Percentiles rank a stretch among this genome's conserved stretches.
Evolutionary conservation across 345 rosid genomes (phyloP).

Genomic region (Moringa oleifera): DNA sequence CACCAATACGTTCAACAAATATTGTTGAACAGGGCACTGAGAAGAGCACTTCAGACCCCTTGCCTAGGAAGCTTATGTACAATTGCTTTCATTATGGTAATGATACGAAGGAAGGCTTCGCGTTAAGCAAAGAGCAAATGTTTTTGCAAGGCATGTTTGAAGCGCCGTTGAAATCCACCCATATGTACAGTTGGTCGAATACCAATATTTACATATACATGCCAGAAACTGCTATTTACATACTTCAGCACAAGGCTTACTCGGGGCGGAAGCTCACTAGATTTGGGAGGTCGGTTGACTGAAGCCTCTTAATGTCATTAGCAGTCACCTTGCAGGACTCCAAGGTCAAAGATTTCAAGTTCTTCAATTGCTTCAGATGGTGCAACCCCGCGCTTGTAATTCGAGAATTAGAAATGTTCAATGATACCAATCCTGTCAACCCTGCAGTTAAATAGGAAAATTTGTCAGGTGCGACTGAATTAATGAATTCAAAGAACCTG

Average conservation of each 20-base stretch:
- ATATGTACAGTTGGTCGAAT: too few relatives aligned
- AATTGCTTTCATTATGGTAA: constrained; percentile 12
- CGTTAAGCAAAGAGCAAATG: constrained; percentile 4
- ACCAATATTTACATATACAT: too few relatives aligned
- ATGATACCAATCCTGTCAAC: constrained; percentile 38
- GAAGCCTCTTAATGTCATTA: constrained; percentile 47
- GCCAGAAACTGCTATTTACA: too few relatives aligned
- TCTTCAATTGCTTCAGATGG: constrained; percentile 45
- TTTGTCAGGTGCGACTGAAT: too few relatives aligned
- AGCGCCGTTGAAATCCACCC: too few relatives aligned
- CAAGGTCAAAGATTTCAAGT: constrained; percentile 29
- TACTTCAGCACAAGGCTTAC: too few relatives aligned
- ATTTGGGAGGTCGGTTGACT: constrained; percentile 37
- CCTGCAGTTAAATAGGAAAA: constrained; percentile 33
- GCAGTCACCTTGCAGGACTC: constrained; percentile 56
- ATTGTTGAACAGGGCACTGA: too few relatives aligned
- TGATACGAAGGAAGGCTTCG: constrained; percentile 21
- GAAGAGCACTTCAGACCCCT: constrained; percentile 2
- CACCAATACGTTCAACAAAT: too few relatives aligned
- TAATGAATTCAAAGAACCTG: constrained; percentile 9
- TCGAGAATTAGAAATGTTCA: constrained; percentile 48
- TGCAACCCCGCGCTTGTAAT: constrained; percentile 41
- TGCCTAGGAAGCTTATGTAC: constrained; percentile 24
- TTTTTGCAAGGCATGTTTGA: background rate
- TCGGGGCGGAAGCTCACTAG: constrained; percentile 47